Evolutionary conservation across 768 basidiomycete genomes (phyloP).

Genomic region (Suillus cothurnatus): DNA sequence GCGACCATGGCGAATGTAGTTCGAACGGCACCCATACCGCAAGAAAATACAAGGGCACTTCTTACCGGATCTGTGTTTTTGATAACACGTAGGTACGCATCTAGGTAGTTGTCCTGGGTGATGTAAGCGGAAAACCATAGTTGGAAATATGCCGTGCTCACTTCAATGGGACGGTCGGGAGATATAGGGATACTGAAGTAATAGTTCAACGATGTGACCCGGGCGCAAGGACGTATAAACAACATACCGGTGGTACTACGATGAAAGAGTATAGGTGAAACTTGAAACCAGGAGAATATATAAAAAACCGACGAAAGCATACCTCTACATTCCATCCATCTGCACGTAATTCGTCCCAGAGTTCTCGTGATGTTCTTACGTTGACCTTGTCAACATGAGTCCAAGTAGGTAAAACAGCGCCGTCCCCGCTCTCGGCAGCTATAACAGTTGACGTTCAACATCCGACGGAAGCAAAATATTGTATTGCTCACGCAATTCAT

Average conservation of each 20-base stretch:
- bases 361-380: conserved; percentile 85
- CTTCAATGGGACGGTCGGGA: conserved; percentile 89
- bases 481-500: conserved; percentile 70
- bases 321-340: conserved; percentile 95
- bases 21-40: conserved; percentile 95
- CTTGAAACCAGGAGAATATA: conserved; percentile 9
- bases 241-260: conserved; percentile 75
- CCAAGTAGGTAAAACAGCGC: conserved; percentile 91
- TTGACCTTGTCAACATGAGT: conserved; percentile 81
- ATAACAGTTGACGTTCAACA: conserved; percentile 20
- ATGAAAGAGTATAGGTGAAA: conserved; percentile 12
- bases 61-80: conserved; percentile 74
- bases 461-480: conserved; percentile 2
- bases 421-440: conserved; percentile 66
- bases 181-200: conserved; percentile 85
- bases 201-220: conserved; percentile 9
- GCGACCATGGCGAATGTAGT: conserved; percentile 99
- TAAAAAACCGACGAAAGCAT: conserved; percentile 26
- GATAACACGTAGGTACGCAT: conserved; percentile 87
- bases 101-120: conserved; percentile 87
- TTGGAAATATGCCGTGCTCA: conserved; percentile 27
- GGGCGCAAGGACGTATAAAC: neutral
- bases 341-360: conserved; percentile 77
- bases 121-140: conserved; percentile 3
- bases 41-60: conserved; percentile 90